Evolutionary conservation across 2,329 filamentous ascomycete genomes (phyloP).

Genomic region (Trichoderma cornu-damae): DNA sequence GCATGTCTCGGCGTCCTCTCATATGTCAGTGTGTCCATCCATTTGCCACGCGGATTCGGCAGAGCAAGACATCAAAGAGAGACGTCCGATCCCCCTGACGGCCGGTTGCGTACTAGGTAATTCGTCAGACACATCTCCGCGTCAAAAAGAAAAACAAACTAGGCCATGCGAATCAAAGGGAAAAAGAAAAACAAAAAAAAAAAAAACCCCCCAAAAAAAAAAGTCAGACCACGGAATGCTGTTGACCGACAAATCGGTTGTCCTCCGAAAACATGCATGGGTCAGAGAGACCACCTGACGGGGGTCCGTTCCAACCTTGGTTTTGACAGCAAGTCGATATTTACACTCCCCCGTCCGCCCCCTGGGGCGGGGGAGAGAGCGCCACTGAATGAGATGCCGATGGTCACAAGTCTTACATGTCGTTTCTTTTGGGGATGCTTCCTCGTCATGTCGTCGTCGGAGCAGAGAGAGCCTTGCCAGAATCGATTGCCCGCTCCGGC

Average conservation of each 20-base stretch:
- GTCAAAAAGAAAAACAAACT: too few relatives aligned
- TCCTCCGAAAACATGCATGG: background rate
- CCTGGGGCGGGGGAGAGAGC: background rate
- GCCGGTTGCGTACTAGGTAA: too few relatives aligned
- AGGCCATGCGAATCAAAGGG: background rate
- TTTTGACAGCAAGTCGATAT: background rate
- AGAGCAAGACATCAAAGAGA: slow-evolving; percentile 7
- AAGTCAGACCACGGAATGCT: background rate
- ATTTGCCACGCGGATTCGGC: slow-evolving; percentile 5
- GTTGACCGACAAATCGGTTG: slow-evolving; percentile 3
- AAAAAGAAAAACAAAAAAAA: background rate
- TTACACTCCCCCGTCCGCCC: too few relatives aligned
- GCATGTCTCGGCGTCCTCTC: too few relatives aligned
- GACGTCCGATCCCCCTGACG: slow-evolving; percentile 14
- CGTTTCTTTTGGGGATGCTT: too few relatives aligned
- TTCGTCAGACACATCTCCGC: background rate
- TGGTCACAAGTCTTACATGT: too few relatives aligned
- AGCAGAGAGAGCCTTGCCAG: too few relatives aligned
- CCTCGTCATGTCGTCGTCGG: background rate
- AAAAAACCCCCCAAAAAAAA: background rate
- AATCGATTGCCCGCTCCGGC: too few relatives aligned
- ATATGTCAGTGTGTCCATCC: background rate
- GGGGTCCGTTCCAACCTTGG: slow-evolving; percentile 3
- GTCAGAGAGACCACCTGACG: background rate
- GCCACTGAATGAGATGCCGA: background rate